Conservation (phyloP, 2,329 filamentous ascomycete species). For the Arthrobotrys sphaeroides region DNA sequence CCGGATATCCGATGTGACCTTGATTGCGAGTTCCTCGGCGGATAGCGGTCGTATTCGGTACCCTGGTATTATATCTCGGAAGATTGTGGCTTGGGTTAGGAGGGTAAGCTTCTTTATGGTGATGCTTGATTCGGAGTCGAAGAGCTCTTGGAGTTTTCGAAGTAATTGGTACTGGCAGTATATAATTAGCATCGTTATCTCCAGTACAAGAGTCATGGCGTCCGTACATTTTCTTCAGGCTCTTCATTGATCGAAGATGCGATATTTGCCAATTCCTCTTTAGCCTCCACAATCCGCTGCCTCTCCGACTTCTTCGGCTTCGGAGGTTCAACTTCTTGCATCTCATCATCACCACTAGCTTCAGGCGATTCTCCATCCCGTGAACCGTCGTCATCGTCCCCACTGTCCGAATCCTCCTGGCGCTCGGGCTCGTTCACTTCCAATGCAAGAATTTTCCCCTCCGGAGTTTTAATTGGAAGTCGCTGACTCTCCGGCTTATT, state of each 20-base stretch:
- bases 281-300: constrained; percentile 83
- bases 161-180: constrained; percentile 29
- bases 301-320: constrained; percentile 75
- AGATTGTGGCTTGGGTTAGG: constrained; percentile 86
- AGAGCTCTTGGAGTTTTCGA: constrained; percentile 55
- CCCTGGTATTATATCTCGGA: constrained; percentile 94
- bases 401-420: constrained; percentile 19
- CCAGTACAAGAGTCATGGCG: no score
- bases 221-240: constrained; percentile 84
- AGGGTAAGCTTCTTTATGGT: constrained; percentile 86
- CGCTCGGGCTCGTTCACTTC: constrained; percentile 57
- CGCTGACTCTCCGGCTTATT: constrained; percentile 70
- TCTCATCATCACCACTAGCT: constrained; percentile 41
- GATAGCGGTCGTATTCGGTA: constrained; percentile 87
- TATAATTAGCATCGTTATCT: background rate
- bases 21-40: constrained; percentile 78
- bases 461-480: constrained; percentile 85
- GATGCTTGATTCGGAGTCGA: constrained; percentile 63
- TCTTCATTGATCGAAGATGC: constrained; percentile 86
- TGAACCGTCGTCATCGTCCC: constrained; percentile 12
- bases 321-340: constrained; percentile 63
- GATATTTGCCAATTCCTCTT: constrained; percentile 89
- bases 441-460: constrained; percentile 73
- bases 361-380: background rate
- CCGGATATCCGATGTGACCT: constrained; percentile 90